Evolutionary conservation across 306 rosid species (phyloP), one percentile per base, ranked within the genome.

Genomic region (Mimosa bimucronata): DNA sequence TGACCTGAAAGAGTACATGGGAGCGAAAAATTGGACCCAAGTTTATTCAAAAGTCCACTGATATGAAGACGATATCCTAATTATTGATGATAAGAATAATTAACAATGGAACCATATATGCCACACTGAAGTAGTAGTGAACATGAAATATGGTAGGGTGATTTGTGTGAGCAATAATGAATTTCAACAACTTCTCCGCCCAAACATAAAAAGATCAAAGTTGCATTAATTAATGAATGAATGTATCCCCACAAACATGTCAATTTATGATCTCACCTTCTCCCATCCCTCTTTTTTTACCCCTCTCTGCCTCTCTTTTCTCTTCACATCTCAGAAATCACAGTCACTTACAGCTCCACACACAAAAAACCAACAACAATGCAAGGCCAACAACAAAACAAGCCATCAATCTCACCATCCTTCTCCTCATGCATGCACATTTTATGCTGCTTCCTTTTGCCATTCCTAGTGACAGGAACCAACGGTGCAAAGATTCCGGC

Each of bases 401-500:
- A 2, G 6, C 11, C 38, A 34, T 34, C 60, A 3, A 53, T 25
- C 66, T 65, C 38, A 55, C 9, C 62, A 16, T 57, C 64, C n/a
- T n/a, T n/a, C 2, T 79, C 6, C 23, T 23, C 77, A 30, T 13
- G 64, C 85, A 34, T 14, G 25, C 58, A 72, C 79, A 66, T 82
- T 81, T 52, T 83, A 6, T 84, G 74, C 18, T 84, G 74, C 18
- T 44, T 83, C 52, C 60, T 90, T 58, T 23, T 84, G 16, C 12
- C 77, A 68, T 68, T 31, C 67, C 19, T 81, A 2, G 69, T 62
- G 9, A n/a, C 8, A 5, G 19, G 30, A 21, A 38, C 31, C 3
- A 2, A 2, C 0, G 79, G 50, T 18, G 90, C 92, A 0, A 88
- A 88, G 61, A 88, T 92, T 52, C 90, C 98, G 7, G 91, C 97